Evolutionary conservation across 202 grass and related monocot genomes (phyloP).

Genomic region (Hordeum pubiflorum): DNA sequence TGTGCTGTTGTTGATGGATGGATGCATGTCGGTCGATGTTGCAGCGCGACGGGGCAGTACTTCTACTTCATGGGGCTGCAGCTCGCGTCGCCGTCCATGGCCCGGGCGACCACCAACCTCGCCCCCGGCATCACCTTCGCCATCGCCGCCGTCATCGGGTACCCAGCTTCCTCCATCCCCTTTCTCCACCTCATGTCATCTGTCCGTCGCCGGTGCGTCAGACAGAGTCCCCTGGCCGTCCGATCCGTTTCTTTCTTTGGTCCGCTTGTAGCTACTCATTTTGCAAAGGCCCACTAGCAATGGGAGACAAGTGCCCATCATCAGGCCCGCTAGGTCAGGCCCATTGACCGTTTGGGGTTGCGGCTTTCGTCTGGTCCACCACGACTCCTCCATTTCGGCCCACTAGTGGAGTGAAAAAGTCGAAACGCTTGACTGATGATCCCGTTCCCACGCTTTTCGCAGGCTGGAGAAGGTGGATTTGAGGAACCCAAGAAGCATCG

Average conservation of each 20-base stretch:
- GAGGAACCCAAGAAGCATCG: constrained; percentile 28
- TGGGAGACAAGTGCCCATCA: not conserved
- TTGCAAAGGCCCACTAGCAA: not conserved
- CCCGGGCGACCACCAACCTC: constrained; percentile 59
- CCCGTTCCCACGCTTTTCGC: not conserved
- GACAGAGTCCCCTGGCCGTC: not conserved
- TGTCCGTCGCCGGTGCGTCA: not conserved
- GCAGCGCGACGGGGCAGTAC: constrained; percentile 61
- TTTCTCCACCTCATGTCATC: not conserved
- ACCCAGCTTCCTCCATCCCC: no score
- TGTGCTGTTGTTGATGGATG: not conserved
- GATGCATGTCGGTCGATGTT: not conserved
- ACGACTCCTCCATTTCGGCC: not conserved
- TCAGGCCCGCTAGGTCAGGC: not conserved
- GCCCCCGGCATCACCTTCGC: constrained; percentile 67
- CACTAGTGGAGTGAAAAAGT: not conserved
- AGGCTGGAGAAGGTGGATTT: constrained; percentile 52
- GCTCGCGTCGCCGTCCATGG: constrained; percentile 63
- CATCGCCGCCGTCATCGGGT: constrained; percentile 65
- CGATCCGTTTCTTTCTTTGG: not conserved
- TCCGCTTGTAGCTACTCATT: not conserved
- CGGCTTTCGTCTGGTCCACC: not conserved
- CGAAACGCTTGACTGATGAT: not conserved
- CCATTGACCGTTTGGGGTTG: not conserved
- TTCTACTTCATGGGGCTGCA: constrained; percentile 54